A percentile compares a stretch with the other conserved stretches of the same genome.
These are phyloP conservation scores for Colletotrichum liriopes DNA, from an alignment of 2,329 filamentous ascomycete genomes.

Conservation along the genomic window DNA sequence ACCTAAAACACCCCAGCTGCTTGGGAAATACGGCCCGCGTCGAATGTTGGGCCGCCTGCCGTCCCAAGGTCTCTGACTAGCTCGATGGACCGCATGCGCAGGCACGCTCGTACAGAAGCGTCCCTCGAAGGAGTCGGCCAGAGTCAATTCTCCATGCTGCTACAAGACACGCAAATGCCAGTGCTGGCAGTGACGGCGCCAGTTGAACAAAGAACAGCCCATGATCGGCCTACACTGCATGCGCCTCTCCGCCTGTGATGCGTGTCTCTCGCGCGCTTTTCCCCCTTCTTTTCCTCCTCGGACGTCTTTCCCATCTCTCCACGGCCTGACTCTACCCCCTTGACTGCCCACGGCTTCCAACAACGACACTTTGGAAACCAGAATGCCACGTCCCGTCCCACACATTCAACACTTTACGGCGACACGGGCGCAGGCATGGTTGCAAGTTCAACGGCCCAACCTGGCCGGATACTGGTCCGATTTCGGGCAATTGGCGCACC, in stretches of 20 bases:
- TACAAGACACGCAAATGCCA: constrained; percentile 14
- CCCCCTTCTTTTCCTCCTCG: neutral
- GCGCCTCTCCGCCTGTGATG: constrained; percentile 21
- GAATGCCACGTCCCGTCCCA: constrained; percentile 1
- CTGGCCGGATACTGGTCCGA: neutral
- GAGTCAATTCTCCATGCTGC: constrained; percentile 8
- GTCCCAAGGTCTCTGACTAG: neutral
- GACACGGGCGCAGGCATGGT: constrained; percentile 7
- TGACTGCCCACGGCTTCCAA: constrained; percentile 1
- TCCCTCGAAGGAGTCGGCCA: neutral
- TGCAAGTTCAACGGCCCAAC: constrained; percentile 22
- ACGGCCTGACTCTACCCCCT: constrained; percentile 2
- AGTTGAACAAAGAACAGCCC: constrained; percentile 25
- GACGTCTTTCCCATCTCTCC: constrained; percentile 6
- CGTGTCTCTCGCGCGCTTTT: constrained; percentile 1
- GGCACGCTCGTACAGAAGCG: neutral
- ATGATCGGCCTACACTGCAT: constrained; percentile 7
- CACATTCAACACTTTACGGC: constrained; percentile 29
- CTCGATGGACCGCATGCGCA: neutral
- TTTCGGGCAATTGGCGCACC: constrained; percentile 15
- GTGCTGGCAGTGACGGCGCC: constrained; percentile 8
- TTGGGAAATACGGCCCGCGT: constrained; percentile 1
- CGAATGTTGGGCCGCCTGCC: constrained; percentile 1
- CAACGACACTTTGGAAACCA: constrained; percentile 6
- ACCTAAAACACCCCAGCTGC: neutral